Conservation (phyloP, 257 asterid species). For the Solanum etuberosum region DNA sequence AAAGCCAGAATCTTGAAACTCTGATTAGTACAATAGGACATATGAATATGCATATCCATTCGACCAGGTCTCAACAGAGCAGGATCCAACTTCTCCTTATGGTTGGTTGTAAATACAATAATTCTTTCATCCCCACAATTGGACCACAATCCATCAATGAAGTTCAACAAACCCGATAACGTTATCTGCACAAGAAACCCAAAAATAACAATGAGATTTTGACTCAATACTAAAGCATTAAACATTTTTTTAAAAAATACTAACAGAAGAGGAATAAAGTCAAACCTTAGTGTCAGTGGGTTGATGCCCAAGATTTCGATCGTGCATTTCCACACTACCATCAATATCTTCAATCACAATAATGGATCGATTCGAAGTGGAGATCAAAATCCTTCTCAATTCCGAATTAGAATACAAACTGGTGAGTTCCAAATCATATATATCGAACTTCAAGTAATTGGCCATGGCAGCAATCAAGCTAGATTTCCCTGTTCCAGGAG, state of each 20-base stretch:
- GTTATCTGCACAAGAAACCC: slow-evolving; percentile 33
- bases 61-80: slow-evolving; percentile 71
- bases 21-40: slow-evolving; percentile 54
- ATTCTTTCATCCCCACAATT: slow-evolving; percentile 71
- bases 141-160: slow-evolving; percentile 81
- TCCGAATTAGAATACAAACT: slow-evolving; percentile 44
- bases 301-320: slow-evolving; percentile 19
- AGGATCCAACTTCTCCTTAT: slow-evolving; percentile 71
- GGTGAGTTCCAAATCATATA: slow-evolving; percentile 62
- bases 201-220: neutral
- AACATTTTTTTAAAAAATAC: neutral
- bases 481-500: slow-evolving; percentile 89
- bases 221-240: neutral
- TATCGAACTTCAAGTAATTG: slow-evolving; percentile 57
- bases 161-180: slow-evolving; percentile 62
- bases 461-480: slow-evolving; percentile 83
- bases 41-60: slow-evolving; percentile 77
- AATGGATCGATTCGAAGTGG: slow-evolving; percentile 52
- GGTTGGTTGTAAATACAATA: slow-evolving; percentile 69
- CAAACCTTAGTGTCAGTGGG: slow-evolving; percentile 24
- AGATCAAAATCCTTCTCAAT: slow-evolving; percentile 46
- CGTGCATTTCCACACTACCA: slow-evolving; percentile 56
- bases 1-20: slow-evolving; percentile 50
- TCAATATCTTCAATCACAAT: slow-evolving; percentile 76
- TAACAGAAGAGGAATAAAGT: neutral